These are phyloP conservation scores for Kokia cookei DNA, from an alignment of 441 rosid genomes.

Conservation along the genomic window DNA sequence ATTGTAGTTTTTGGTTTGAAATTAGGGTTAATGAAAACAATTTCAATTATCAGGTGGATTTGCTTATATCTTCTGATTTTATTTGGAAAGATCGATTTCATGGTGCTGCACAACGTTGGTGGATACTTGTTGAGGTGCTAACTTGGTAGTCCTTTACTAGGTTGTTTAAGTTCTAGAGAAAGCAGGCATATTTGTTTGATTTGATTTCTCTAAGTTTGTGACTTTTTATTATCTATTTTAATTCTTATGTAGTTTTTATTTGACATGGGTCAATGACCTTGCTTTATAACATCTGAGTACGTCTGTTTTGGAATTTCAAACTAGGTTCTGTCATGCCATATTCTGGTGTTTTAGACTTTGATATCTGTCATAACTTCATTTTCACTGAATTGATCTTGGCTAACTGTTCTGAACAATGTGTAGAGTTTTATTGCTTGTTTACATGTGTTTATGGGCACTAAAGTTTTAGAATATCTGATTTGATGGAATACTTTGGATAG, in stretches of 20 bases:
- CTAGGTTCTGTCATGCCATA: neutral
- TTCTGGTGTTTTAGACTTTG: neutral
- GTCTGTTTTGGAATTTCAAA: neutral
- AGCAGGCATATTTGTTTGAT: neutral
- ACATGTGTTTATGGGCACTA: neutral
- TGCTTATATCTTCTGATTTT: constrained; percentile 82
- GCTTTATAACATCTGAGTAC: neutral
- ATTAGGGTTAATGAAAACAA: constrained; percentile 6
- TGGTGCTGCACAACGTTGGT: constrained; percentile 94
- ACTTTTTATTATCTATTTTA: neutral
- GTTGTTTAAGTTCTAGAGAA: constrained; percentile 8
- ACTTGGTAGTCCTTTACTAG: constrained; percentile 9
- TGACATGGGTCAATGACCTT: neutral
- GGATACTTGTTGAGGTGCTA: constrained; percentile 93
- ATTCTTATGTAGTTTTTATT: neutral
- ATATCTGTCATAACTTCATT: neutral
- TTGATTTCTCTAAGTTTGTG: neutral
- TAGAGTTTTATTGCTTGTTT: neutral
- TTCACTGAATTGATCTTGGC: neutral
- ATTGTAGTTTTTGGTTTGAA: constrained; percentile 4
- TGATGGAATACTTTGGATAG: constrained; percentile 32
- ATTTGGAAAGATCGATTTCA: constrained; percentile 97
- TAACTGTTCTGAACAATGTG: neutral
- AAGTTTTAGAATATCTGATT: neutral
- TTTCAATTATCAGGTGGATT: constrained; percentile 62